Conservation (phyloP, 2,329 filamentous ascomycete species). For the Colletotrichum eleusines region DNA sequence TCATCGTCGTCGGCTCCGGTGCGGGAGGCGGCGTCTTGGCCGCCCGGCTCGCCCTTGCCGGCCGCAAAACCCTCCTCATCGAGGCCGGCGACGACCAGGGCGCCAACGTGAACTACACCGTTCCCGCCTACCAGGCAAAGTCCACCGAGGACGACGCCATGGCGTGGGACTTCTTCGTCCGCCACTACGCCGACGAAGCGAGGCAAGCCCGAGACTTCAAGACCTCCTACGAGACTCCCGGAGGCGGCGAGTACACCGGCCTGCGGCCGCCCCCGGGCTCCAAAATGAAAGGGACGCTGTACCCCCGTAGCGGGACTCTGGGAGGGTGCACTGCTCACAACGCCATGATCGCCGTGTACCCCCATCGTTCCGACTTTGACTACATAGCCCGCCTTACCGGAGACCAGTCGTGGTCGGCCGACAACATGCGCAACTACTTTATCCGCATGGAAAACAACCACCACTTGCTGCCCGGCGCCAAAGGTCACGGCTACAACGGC, state of each 20-base stretch:
- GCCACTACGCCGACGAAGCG: conserved; percentile 67
- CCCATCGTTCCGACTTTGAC: conserved; percentile 65
- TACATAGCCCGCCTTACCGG: conserved; percentile 66
- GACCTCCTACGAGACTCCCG: conserved; percentile 65
- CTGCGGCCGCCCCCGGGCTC: conserved; percentile 65
- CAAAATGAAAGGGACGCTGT: conserved; percentile 64
- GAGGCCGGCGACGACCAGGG: conserved; percentile 71
- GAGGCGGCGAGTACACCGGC: conserved; percentile 66
- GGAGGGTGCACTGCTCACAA: conserved; percentile 70
- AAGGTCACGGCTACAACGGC: conserved; percentile 65
- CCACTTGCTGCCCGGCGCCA: conserved; percentile 58
- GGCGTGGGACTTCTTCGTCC: conserved; percentile 74
- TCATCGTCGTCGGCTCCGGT: conserved; percentile 72
- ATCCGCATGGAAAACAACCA: conserved; percentile 64
- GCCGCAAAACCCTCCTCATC: conserved; percentile 70
- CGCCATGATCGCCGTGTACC: conserved; percentile 65
- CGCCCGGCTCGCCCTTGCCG: conserved; percentile 69
- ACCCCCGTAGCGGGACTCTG: conserved; percentile 67
- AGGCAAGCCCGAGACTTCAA: conserved; percentile 69
- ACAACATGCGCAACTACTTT: conserved; percentile 70
- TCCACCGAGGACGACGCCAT: conserved; percentile 68
- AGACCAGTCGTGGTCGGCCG: conserved; percentile 65
- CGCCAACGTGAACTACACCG: conserved; percentile 60
- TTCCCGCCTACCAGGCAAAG: conserved; percentile 65
- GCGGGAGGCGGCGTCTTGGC: conserved; percentile 70